phyloP scores from a whole-genome alignment of 148 eudicot genomes.

The Hydrangea macrophylla region DNA sequence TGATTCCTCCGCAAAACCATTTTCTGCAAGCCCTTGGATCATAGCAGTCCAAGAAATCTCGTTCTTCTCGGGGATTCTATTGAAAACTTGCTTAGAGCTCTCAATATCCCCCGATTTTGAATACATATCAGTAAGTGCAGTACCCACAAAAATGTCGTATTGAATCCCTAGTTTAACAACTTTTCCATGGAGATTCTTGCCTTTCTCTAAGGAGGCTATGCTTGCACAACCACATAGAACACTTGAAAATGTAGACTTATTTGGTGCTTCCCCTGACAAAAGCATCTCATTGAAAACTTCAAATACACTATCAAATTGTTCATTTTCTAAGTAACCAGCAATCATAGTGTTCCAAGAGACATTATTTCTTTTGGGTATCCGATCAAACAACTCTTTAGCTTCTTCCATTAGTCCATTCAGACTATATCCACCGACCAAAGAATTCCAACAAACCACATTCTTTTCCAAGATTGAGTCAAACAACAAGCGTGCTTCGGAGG shows the following conservation, averaged over 20 bases:
- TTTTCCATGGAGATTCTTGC: slow-evolving; percentile 39
- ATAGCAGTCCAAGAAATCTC: slow-evolving; percentile 52
- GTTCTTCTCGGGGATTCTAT: slow-evolving; percentile 28
- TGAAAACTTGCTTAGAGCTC: slow-evolving; percentile 29
- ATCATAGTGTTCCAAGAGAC: slow-evolving; percentile 55
- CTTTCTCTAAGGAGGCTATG: slow-evolving; percentile 41
- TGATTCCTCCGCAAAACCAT: slow-evolving; percentile 41
- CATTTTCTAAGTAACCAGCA: slow-evolving; percentile 33
- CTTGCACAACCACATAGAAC: slow-evolving; percentile 40
- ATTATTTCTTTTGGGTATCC: slow-evolving; percentile 32
- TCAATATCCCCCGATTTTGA: slow-evolving; percentile 44
- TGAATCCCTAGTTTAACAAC: slow-evolving; percentile 39
- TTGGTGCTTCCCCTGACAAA: slow-evolving; percentile 32
- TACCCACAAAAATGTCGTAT: slow-evolving; percentile 35
- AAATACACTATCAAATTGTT: slow-evolving; percentile 29
- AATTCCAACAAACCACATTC: slow-evolving; percentile 54
- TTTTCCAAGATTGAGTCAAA: slow-evolving; percentile 29
- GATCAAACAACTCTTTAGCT: slow-evolving; percentile 40
- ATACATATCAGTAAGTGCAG: slow-evolving; percentile 43
- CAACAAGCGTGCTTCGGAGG: slow-evolving; percentile 29
- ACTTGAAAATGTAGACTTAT: slow-evolving; percentile 35
- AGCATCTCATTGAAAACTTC: slow-evolving; percentile 35
- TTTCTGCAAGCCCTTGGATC: slow-evolving; percentile 57
- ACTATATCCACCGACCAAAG: slow-evolving; percentile 46
- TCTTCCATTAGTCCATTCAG: slow-evolving; percentile 32